A percentile compares a stretch with the other conserved stretches of the same genome.
Conservation (phyloP, 2,329 filamentous ascomycete genomes). For the Myriangium duriaei region DNA sequence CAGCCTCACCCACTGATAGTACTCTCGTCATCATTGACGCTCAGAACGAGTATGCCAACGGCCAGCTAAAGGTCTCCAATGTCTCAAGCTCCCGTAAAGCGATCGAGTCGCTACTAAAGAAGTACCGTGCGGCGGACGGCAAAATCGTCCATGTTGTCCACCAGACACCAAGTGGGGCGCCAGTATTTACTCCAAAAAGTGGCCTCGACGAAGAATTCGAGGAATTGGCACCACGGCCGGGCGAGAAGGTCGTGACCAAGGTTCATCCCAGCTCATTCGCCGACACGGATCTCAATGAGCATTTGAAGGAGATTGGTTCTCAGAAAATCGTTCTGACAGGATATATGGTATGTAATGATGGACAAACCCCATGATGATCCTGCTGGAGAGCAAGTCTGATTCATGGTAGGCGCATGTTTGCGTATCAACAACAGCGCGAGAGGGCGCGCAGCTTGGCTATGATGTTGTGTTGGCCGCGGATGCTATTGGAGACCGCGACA, state of each 20-base stretch:
- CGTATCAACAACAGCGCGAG: constrained; percentile 49
- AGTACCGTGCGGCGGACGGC: constrained; percentile 43
- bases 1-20: constrained; percentile 45
- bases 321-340: constrained; percentile 51
- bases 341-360: constrained; percentile 44
- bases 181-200: constrained; percentile 53
- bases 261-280: constrained; percentile 47
- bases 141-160: constrained; percentile 53
- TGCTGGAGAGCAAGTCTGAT: constrained; percentile 8
- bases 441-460: constrained; percentile 48
- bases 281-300: constrained; percentile 45
- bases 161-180: constrained; percentile 45
- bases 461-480: constrained; percentile 51
- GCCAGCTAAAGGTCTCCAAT: constrained; percentile 44
- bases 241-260: constrained; percentile 49
- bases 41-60: constrained; percentile 55
- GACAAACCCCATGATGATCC: background rate
- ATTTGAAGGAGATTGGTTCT: constrained; percentile 36
- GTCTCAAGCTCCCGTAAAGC: constrained; percentile 41
- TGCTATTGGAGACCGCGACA: constrained; percentile 53
- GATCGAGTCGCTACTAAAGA: constrained; percentile 45
- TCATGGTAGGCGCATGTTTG: constrained; percentile 49
- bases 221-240: constrained; percentile 40
- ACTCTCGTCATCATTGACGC: constrained; percentile 54
- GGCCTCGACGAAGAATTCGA: constrained; percentile 47